Conservation (phyloP, 495 filamentous ascomycete species). For the Hamigera avellanea region DNA sequence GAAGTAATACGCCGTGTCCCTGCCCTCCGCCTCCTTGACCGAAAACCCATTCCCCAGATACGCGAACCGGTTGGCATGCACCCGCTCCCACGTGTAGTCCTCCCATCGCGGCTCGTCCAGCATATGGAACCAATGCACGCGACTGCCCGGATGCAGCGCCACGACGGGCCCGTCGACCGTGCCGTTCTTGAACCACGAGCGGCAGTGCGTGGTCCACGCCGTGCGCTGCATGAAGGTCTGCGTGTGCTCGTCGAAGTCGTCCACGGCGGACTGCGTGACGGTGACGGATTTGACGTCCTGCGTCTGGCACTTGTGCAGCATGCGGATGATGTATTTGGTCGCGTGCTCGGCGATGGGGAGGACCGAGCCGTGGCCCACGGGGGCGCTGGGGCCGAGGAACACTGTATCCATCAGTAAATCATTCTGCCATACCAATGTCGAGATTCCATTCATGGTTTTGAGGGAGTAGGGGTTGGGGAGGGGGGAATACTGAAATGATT, state of each 20-base stretch:
- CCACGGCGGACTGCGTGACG: constrained; percentile 27
- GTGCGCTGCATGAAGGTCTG: constrained; percentile 36
- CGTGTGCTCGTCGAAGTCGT: constrained; percentile 34
- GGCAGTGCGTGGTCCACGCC: constrained; percentile 28
- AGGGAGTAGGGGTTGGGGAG: too few relatives aligned
- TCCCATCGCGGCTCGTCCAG: constrained; percentile 33
- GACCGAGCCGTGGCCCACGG: constrained; percentile 22
- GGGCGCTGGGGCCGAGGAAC: constrained; percentile 23
- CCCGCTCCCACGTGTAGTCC: constrained; percentile 37
- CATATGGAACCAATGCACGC: constrained; percentile 42
- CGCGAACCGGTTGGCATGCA: constrained; percentile 23
- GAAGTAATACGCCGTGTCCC: neutral
- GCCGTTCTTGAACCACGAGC: constrained; percentile 40
- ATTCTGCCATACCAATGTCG: constrained; percentile 29
- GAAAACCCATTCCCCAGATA: constrained; percentile 38
- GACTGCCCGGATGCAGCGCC: constrained; percentile 36
- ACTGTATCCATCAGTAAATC: too few relatives aligned
- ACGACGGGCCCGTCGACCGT: too few relatives aligned
- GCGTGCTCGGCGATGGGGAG: constrained; percentile 36
- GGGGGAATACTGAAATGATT: constrained; percentile 35
- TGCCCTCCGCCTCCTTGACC: constrained; percentile 1
- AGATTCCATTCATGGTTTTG: too few relatives aligned
- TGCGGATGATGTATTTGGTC: constrained; percentile 29
- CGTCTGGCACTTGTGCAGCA: constrained; percentile 33
- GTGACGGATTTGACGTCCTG: constrained; percentile 29